Evolutionary conservation across 2,329 filamentous ascomycete species (phyloP).

Genomic region (Arthrinium phaeospermum): DNA sequence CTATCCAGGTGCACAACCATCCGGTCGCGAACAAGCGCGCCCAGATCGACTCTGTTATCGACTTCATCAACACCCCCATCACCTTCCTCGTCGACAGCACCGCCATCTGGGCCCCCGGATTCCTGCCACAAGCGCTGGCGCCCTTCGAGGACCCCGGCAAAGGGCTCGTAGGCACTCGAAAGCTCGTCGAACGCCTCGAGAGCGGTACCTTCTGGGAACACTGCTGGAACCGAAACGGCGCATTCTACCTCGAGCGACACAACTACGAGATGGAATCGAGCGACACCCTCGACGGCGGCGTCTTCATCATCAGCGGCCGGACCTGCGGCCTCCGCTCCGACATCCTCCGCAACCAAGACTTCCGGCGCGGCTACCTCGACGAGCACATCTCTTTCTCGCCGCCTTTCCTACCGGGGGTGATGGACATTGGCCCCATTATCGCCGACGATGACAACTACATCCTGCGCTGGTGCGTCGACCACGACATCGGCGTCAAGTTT

Average conservation of each 20-base stretch:
- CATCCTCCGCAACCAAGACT: conserved; percentile 52
- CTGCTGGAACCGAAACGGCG: conserved; percentile 61
- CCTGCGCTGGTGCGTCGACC: conserved; percentile 57
- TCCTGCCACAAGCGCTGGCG: conserved; percentile 49
- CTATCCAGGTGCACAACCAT: conserved; percentile 40
- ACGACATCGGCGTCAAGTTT: conserved; percentile 59
- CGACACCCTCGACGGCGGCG: conserved; percentile 62
- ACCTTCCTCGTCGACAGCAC: conserved; percentile 58
- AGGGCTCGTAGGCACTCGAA: conserved; percentile 62
- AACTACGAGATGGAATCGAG: conserved; percentile 66
- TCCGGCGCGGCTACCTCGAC: conserved; percentile 50
- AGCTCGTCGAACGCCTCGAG: conserved; percentile 46
- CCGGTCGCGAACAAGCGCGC: conserved; percentile 52
- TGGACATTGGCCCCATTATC: conserved; percentile 49
- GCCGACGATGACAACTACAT: conserved; percentile 68
- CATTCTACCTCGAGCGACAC: conserved; percentile 64
- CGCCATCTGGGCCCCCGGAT: conserved; percentile 34
- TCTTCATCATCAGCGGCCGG: conserved; percentile 63
- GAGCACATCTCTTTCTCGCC: conserved; percentile 55
- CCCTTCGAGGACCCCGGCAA: conserved; percentile 52
- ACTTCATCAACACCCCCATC: conserved; percentile 45
- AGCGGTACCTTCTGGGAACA: conserved; percentile 23
- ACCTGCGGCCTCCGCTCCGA: conserved; percentile 57
- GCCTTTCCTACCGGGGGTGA: conserved; percentile 28
- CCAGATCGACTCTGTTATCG: conserved; percentile 51